Base-by-base conservation (phyloP, 2,329 filamentous ascomycete species). In the Aspergillus pseudoterreus region DNA sequence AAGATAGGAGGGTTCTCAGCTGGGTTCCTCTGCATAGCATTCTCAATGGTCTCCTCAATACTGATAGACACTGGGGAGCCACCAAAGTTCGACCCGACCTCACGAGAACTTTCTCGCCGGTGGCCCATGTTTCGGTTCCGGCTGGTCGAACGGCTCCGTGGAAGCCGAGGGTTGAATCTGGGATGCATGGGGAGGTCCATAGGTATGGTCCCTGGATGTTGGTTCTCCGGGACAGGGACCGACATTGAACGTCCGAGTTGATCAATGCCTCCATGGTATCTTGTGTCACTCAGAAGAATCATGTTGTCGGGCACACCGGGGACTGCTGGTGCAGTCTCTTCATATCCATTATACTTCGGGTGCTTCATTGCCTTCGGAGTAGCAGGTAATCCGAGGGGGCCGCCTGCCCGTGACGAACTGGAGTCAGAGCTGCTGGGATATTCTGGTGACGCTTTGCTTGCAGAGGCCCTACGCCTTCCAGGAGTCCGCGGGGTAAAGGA, bases 351-450 rank as follows among this genome's bases (percentile, higher is more conserved):
- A 59, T 92, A 84, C 41, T 89, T 84, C 1, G 83, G 82, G 66
- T 95, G 84, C 17, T 88, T 83, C 91, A 96, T 95, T 1, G 91
- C 91, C 73, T 90, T 86, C 27, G 92, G 92, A 1, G 92, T 96
- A 2, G 91, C 90, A 12, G 92, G 91, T n/a, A 96, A 80, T 0
- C 91, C 92, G 47, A 92, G 80, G 5, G 82, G 79, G 1, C 64
- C 65, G 1, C 75, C 75, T 12, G 78, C 78, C 2, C 75, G 71
- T 6, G 69, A 67, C 1, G 70, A 71, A 50, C 62, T 63, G 0
- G 72, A 73, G 47, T 74, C 71, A 8, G 70, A 72, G 44, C 66
- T 62, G 47, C 66, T 72, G 5, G 66, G 66, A 36, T 69, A 66
- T 6, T 71, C 67, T 4, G 74, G 73, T 15, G 75, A 75, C 21